phyloP scores from a whole-genome alignment of 1,139 yeast species.

The Candida dubliniensis region DNA sequence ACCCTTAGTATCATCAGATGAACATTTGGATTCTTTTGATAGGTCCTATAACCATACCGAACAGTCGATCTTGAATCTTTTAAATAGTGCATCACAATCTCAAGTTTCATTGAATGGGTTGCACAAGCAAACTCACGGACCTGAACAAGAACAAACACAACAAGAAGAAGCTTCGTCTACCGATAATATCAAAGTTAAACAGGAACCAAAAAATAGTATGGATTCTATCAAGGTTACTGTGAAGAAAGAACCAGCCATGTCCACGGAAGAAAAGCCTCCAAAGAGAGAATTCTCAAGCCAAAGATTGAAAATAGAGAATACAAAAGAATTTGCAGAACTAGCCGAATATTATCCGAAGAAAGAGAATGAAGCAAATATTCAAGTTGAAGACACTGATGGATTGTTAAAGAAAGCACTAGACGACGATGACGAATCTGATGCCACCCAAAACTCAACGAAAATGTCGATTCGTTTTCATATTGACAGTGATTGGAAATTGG shows the following conservation, averaged over 20 bases:
- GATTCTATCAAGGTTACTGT: background rate
- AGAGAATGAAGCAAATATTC: background rate
- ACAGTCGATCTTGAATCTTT: constrained; percentile 43
- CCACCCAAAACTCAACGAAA: constrained; percentile 20
- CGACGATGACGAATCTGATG: constrained; percentile 12
- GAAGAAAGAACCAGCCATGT: background rate
- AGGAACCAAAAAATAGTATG: background rate
- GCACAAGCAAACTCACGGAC: background rate
- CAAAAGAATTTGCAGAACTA: background rate
- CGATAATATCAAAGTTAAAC: background rate
- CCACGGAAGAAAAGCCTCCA: constrained; percentile 2
- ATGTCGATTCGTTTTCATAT: constrained; percentile 37
- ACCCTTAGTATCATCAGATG: constrained; percentile 2
- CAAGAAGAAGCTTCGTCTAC: constrained; percentile 1
- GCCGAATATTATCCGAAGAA: background rate
- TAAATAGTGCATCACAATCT: constrained; percentile 23
- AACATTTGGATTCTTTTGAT: constrained; percentile 33
- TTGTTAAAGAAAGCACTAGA: constrained; percentile 2
- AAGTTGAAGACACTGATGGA: background rate
- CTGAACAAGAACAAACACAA: background rate
- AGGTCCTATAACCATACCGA: constrained; percentile 41
- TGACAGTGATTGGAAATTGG: constrained; percentile 43
- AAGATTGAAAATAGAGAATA: background rate
- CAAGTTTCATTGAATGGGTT: constrained; percentile 8
- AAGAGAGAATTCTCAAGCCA: background rate